These are phyloP conservation scores for Nymphaea colorata DNA, from an alignment of 164 flowering plant species.

Conservation along the genomic window DNA sequence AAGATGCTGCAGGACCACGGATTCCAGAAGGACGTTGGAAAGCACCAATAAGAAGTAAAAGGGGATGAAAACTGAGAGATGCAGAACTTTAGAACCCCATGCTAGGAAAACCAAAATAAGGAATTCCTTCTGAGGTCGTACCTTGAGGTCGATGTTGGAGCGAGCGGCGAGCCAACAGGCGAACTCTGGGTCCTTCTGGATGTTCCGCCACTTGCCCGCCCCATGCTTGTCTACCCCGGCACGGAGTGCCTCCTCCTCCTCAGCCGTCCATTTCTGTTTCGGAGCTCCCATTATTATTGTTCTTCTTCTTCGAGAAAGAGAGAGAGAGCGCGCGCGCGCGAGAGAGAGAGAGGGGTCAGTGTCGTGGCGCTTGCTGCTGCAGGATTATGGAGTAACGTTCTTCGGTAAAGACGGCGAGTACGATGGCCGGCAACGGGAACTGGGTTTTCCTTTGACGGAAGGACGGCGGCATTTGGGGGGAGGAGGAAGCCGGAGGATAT, in stretches of 20 bases:
- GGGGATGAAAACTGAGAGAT: neutral
- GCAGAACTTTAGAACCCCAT: neutral
- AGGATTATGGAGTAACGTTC: too few species aligned
- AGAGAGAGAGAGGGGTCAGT: too few species aligned
- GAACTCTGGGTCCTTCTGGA: slow-evolving; percentile 73
- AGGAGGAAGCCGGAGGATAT: too few species aligned
- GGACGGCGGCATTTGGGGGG: too few species aligned
- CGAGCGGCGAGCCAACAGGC: slow-evolving; percentile 44
- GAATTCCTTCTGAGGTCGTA: slow-evolving; percentile 1
- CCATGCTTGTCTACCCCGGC: slow-evolving; percentile 72
- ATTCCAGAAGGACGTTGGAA: neutral
- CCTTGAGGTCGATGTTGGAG: slow-evolving; percentile 80
- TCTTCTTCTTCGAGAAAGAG: neutral
- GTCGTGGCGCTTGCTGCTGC: too few species aligned
- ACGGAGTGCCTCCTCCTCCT: slow-evolving; percentile 68
- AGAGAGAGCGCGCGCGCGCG: too few species aligned
- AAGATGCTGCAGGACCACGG: too few species aligned
- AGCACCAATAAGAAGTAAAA: neutral
- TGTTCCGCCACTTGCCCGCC: slow-evolving; percentile 70
- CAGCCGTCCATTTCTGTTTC: slow-evolving; percentile 88
- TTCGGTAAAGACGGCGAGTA: too few species aligned
- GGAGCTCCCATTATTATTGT: slow-evolving; percentile 52
- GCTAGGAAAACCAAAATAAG: neutral
- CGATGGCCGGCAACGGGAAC: too few species aligned
- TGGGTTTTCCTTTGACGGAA: too few species aligned